These are phyloP conservation scores for Agaricus blazei DNA, from an alignment of 768 basidiomycete genomes.

Conservation along the genomic window DNA sequence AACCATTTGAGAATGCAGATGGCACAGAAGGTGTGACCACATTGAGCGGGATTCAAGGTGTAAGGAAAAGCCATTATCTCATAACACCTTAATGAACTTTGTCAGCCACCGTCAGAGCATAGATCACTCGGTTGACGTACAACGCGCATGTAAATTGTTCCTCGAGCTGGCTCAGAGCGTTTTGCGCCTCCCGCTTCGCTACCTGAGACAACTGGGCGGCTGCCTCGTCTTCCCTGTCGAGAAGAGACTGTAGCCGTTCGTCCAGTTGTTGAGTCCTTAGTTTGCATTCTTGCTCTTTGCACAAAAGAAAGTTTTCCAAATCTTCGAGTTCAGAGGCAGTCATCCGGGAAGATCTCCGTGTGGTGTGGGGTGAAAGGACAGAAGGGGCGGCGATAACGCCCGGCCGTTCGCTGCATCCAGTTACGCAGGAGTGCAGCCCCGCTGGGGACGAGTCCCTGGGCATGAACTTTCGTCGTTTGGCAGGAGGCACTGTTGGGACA, in stretches of 20 bases:
- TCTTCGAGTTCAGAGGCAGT: slow-evolving; percentile 32
- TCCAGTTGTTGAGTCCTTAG: slow-evolving; percentile 33
- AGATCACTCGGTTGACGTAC: slow-evolving; percentile 30
- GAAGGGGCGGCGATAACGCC: neutral
- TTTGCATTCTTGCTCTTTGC: slow-evolving; percentile 36
- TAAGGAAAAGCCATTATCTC: slow-evolving; percentile 63
- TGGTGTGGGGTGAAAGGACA: neutral
- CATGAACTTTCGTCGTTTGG: neutral
- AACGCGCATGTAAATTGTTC: slow-evolving; percentile 62
- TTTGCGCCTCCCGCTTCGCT: slow-evolving; percentile 34
- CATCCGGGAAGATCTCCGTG: slow-evolving; percentile 33
- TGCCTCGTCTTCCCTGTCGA: slow-evolving; percentile 38
- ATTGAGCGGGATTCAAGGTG: slow-evolving; percentile 44
- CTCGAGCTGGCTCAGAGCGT: slow-evolving; percentile 48
- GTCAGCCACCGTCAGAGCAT: slow-evolving; percentile 7
- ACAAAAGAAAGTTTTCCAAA: slow-evolving; percentile 29
- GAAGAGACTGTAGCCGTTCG: slow-evolving; percentile 31
- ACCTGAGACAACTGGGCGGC: slow-evolving; percentile 34
- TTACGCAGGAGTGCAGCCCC: neutral
- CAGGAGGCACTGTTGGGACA: neutral
- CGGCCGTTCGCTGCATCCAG: slow-evolving; percentile 2
- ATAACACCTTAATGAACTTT: slow-evolving; percentile 43
- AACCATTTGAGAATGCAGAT: slow-evolving; percentile 65
- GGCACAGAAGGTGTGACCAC: slow-evolving; percentile 68
- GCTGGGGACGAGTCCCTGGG: neutral